A percentile compares a stretch with the other conserved stretches of the same genome.
phyloP scores from a whole-genome alignment of 371 early-diverging fungal species.

The Actinomortierella ambigua region DNA sequence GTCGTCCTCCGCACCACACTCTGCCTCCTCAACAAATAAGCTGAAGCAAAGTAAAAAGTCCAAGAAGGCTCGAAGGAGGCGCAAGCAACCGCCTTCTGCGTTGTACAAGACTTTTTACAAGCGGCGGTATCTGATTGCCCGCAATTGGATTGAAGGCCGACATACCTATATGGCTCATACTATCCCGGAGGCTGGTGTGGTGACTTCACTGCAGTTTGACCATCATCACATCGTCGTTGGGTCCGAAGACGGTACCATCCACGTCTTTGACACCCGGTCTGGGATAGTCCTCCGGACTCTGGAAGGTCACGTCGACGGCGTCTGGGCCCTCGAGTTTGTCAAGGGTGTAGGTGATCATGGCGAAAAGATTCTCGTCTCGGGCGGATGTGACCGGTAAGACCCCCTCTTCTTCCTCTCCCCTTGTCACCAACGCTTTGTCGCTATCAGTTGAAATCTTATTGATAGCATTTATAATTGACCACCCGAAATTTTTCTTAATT shows the following conservation, averaged over 20 bases:
- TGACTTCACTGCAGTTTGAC: constrained; percentile 88
- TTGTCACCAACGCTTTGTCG: constrained; percentile 1
- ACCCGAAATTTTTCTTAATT: constrained; percentile 55
- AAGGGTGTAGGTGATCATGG: constrained; percentile 61
- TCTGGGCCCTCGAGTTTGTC: constrained; percentile 90
- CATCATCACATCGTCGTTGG: constrained; percentile 85
- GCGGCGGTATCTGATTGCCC: constrained; percentile 71
- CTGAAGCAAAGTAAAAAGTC: too few relatives aligned
- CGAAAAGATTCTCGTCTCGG: constrained; percentile 76
- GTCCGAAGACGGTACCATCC: constrained; percentile 84
- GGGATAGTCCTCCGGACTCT: constrained; percentile 72
- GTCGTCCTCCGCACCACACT: constrained; percentile 6
- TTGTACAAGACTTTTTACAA: constrained; percentile 81
- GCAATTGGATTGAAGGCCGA: constrained; percentile 79
- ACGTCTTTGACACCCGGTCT: constrained; percentile 79
- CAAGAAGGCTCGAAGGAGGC: too few relatives aligned
- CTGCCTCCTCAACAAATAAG: background rate
- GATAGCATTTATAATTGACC: constrained; percentile 2
- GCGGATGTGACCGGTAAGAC: constrained; percentile 78
- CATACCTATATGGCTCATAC: constrained; percentile 73
- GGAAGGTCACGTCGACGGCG: constrained; percentile 93
- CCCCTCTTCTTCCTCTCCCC: background rate
- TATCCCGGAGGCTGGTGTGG: constrained; percentile 77
- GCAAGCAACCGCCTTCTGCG: constrained; percentile 16
- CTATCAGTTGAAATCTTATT: background rate